phyloP scores from a whole-genome alignment of 805 yeast genomes.

The Yarrowia porcina region DNA sequence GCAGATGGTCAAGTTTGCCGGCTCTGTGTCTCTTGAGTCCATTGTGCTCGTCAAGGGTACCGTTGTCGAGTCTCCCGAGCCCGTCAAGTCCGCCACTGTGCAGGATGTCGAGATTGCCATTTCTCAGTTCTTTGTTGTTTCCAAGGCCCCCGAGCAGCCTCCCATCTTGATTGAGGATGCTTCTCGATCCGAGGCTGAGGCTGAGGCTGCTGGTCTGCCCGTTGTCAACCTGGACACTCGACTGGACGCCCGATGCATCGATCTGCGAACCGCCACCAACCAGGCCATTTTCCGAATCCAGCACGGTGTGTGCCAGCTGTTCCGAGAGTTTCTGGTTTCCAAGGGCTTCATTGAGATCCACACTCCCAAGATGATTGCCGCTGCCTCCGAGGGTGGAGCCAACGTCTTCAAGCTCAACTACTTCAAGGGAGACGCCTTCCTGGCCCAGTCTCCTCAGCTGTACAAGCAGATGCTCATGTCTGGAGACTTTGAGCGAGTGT shows the following conservation, averaged over 20 bases:
- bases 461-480: constrained; percentile 98
- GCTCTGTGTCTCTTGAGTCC: constrained; percentile 78
- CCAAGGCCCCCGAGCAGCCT: constrained; percentile 86
- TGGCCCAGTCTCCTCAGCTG: constrained; percentile 98
- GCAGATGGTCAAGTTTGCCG: constrained; percentile 96
- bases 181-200: constrained; percentile 79
- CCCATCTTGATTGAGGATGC: constrained; percentile 98
- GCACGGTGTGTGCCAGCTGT: constrained; percentile 81
- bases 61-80: constrained; percentile 79
- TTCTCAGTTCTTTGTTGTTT: constrained; percentile 66
- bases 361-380: constrained; percentile 92
- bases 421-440: constrained; percentile 86
- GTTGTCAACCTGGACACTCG: constrained; percentile 95
- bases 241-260: constrained; percentile 91
- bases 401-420: constrained; percentile 92
- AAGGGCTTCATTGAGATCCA: constrained; percentile 85
- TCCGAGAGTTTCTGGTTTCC: constrained; percentile 76
- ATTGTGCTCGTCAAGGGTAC: constrained; percentile 88
- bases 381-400: constrained; percentile 97
- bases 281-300: constrained; percentile 95
- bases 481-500: constrained; percentile 94
- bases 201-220: constrained; percentile 82
- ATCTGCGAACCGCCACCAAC: constrained; percentile 92
- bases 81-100: constrained; percentile 84
- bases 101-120: constrained; percentile 86